Evolutionary conservation across 306 rosid species (phyloP), one percentile per base, ranked within the genome.

Genomic region (Quercus suber): DNA sequence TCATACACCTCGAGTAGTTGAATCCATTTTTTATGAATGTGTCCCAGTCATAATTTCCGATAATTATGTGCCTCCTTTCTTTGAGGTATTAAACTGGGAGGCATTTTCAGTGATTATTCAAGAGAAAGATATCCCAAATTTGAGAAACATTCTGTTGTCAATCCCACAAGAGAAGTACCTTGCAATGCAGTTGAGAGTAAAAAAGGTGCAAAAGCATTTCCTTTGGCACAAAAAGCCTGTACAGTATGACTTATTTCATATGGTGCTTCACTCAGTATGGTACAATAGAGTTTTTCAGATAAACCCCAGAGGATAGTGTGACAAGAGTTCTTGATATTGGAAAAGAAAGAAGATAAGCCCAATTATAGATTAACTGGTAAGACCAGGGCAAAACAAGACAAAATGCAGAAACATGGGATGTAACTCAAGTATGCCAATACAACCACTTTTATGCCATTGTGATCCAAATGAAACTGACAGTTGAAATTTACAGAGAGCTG

Each of bases 241-340:
- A 21, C 87, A 82, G 86, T 91, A 88, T 85, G 98, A 91, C 74
- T 69, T 91, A 43, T 93, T 89, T 85, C 94, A 91, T 67, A 91
- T 93, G 98, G 82, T 83, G 52, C 97, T 89, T 83, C 97, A 94
- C 61, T 82, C 97, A 43, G 78, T 90, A 59, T 94, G 97, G 97
- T 78, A 88, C 83, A 90, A 74, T 30, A 86, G 96, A 82, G 80
- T 94, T 79, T 85, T 82, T 74, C 96, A 90, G 69, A 78, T 88
- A 17, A 68, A 78, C 69, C 57, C 77, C 87, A 79, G 14, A 25
- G 78, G 74, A 79, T 30, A 23, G 56, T 33, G 45, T 25, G 19
- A 52, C 13, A 55, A 37, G 19, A 43, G 67, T 68, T 65, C 35
- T 45, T 35, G 64, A 19, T 2, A 5, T 52, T 30, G 23, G 13